Evolutionary conservation across 78 protist genomes (phyloP).

Genomic region (Cavenderia fasciculata): DNA sequence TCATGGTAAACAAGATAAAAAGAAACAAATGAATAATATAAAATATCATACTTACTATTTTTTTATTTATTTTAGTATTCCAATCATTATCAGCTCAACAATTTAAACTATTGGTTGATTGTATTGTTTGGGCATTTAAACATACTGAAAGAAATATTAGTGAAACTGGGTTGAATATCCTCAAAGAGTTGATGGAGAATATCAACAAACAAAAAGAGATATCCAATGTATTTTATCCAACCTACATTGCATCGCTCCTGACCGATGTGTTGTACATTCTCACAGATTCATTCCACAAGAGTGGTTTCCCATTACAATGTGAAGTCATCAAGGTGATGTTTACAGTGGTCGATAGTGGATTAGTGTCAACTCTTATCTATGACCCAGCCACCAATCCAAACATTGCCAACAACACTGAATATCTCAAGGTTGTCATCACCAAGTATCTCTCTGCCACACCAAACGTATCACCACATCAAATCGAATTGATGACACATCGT

Average conservation of each 20-base stretch:
- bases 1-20: slow-evolving; percentile 14
- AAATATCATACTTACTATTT: background rate
- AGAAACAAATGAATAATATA: background rate
- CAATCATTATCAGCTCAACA: slow-evolving; percentile 60
- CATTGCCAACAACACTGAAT: slow-evolving; percentile 21
- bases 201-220: slow-evolving; percentile 40
- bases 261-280: slow-evolving; percentile 74
- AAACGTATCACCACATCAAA: slow-evolving; percentile 55
- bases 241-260: slow-evolving; percentile 50
- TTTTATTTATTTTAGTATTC: slow-evolving; percentile 62
- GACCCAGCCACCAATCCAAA: background rate
- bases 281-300: slow-evolving; percentile 84
- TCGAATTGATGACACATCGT: slow-evolving; percentile 1
- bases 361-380: slow-evolving; percentile 54
- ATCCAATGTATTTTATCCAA: slow-evolving; percentile 60
- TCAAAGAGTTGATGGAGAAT: slow-evolving; percentile 76
- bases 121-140: slow-evolving; percentile 95
- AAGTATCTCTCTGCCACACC: slow-evolving; percentile 57
- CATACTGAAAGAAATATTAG: slow-evolving; percentile 93
- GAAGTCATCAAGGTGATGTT: slow-evolving; percentile 67
- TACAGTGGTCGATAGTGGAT: slow-evolving; percentile 72
- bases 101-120: slow-evolving; percentile 90
- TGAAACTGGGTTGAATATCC: slow-evolving; percentile 88
- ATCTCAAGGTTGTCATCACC: slow-evolving; percentile 10
- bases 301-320: slow-evolving; percentile 80